Evolutionary conservation across 306 rosid genomes (phyloP), one percentile per base, ranked within the genome.

Genomic region (Fragaria vesca): DNA sequence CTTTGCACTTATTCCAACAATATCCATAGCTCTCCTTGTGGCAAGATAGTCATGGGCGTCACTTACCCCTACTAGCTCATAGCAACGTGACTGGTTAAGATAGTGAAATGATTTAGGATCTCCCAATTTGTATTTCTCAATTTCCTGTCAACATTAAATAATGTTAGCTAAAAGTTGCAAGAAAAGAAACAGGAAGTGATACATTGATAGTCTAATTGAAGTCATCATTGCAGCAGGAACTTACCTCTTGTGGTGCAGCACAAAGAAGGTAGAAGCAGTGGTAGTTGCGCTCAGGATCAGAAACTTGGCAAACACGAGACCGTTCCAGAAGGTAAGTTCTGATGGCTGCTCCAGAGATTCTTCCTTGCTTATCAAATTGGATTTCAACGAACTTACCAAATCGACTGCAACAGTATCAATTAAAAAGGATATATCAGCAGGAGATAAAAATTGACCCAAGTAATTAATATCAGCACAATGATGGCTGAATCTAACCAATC

Each of bases 201-300:
- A 67, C 66, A 57, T 63, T 58, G 69, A 73, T 50, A 47, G 72
- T 78, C 34, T 54, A 57, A 72, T 51, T 20, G 36, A 66, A 61
- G 42, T 61, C 52, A 80, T 47, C 21, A 54, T 66, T 75, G 69
- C 71, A 80, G 79, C 79, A 4, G 34, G 71, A 79, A 71, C 74
- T 70, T 85, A 93, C 99, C 98, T 96, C 99, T 73, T 88, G 98
- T 55, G 99, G 99, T 79, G 99, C 99, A 84, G 97, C 93, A 92
- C 98, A 96, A 79, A 96, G 96, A 82, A 93, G 91, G 85, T 96
- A 96, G 83, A 96, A 96, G 88, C 99, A 96, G 82, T 96, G 99
- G 84, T 96, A 96, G 85, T 96, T 96, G 85, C 97, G 97, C 81
- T 93, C 99, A 40, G 99, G 98, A 86, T 96, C 94, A 80, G 93